These are phyloP conservation scores for Claviceps sorghi DNA, from an alignment of 2,329 filamentous ascomycete species.

Conservation along the genomic window DNA sequence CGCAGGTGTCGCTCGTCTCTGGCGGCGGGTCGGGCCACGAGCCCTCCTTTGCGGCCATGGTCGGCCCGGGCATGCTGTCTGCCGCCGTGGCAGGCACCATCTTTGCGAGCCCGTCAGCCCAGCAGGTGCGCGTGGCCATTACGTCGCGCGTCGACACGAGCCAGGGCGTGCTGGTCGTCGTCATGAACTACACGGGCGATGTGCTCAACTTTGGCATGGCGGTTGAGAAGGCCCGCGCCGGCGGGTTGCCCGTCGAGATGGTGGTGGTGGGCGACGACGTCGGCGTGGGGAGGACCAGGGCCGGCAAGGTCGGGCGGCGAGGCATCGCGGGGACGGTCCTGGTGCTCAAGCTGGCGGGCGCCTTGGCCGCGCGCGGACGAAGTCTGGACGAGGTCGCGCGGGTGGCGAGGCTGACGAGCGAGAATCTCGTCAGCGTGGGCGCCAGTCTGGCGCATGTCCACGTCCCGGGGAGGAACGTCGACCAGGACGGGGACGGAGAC, in stretches of 20 bases:
- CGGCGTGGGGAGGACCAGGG: slow-evolving; percentile 65
- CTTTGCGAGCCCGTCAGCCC: slow-evolving; percentile 66
- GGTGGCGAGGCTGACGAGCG: slow-evolving; percentile 55
- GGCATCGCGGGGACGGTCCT: slow-evolving; percentile 86
- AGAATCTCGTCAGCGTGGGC: slow-evolving; percentile 73
- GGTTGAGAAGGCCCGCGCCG: slow-evolving; percentile 77
- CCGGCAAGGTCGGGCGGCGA: slow-evolving; percentile 82
- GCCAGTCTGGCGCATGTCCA: slow-evolving; percentile 85
- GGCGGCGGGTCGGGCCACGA: slow-evolving; percentile 87
- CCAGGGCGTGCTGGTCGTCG: slow-evolving; percentile 70
- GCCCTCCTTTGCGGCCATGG: slow-evolving; percentile 73
- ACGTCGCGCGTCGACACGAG: slow-evolving; percentile 55
- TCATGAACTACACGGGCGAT: slow-evolving; percentile 91
- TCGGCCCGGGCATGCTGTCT: slow-evolving; percentile 65
- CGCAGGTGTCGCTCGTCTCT: slow-evolving; percentile 67
- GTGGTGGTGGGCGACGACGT: slow-evolving; percentile 86
- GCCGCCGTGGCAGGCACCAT: slow-evolving; percentile 78
- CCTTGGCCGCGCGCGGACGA: slow-evolving; percentile 57
- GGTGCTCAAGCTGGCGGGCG: slow-evolving; percentile 81
- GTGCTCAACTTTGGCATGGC: slow-evolving; percentile 89
- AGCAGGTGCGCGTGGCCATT: slow-evolving; percentile 69
- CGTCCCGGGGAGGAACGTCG: slow-evolving; percentile 59
- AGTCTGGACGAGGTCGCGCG: slow-evolving; percentile 55
- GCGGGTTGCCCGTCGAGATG: slow-evolving; percentile 69
- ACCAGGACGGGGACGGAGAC: slow-evolving; percentile 34